Base-by-base conservation (phyloP, 2,329 filamentous ascomycete species). In the Biscogniauxia marginata region DNA sequence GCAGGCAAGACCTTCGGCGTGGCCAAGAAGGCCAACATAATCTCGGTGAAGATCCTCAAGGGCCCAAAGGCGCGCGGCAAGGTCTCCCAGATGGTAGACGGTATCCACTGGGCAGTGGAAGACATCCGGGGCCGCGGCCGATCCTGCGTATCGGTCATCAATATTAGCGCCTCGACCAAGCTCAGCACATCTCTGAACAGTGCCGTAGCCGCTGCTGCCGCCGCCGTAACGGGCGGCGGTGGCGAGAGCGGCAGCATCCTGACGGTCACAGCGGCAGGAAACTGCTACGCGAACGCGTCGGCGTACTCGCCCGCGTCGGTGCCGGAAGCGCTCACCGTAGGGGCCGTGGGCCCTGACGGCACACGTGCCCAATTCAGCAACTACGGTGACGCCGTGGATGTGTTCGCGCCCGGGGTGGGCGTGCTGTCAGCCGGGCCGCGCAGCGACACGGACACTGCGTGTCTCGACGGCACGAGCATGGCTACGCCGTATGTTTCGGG, bases 181-280 rank as follows among this genome's bases (percentile, higher is more conserved):
- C n/a, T 16, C 30, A 39, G 30, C 13, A 39, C 30, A 11, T 39
- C 30, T 11, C 54, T 49, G 1, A 54, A 52, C 16, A 30, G 34
- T 23, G 48, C 39, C 3, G 34, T 23, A 8, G 34, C 13, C 23
- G 18, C 70, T 19, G 61, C 61, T 23, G 64, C 75, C 39, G 69
- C 77, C 61, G 83, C 83, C 71, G 63, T 62, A 18, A 78, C 79
- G 48, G 72, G 84, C 21, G 70, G 76, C 11, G 69, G 67, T 20
- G 77, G 77, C 22, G 77, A 74, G 63, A 61, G 63, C 13, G 59
- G 64, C 2, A 81, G 81, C 18, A 68, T 85, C 24, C 72, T 81
- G 21, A 74, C 77, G 1, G 75, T 80, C 23, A 79, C 80, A 0
- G 79, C 82, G 7, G 81, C 82, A 18, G 82, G 82, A 13, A 84